Evolutionary conservation across 305 asterid species (phyloP), one percentile per base, ranked within the genome.

Genomic region (Rubia tinctorum): DNA sequence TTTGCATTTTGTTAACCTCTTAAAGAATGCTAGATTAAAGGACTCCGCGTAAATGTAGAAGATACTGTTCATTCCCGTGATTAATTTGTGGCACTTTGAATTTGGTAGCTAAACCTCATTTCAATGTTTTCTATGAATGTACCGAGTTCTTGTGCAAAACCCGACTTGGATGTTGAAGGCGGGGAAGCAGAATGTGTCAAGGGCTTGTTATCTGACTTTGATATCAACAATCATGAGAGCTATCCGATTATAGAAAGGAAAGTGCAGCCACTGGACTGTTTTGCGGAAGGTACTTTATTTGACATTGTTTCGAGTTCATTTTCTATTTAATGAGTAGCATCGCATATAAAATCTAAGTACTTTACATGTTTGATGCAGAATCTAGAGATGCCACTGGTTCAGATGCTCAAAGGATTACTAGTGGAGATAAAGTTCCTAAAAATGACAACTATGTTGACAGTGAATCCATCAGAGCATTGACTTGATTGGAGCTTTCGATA

Each of bases 81-180:
- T 37, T 37, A 37, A 37, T 37, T 37, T 37, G 40, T 37, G 40
- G 40, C 40, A 37, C 40, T 51, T 51, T 51, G 58, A 55, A 55
- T 18, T 55, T 55, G 6, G 9, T 55, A 55, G 1, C 60, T 53
- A 53, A 53, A 53, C 60, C 22, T 53, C 14, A 14, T 68, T 73
- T 12, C 45, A 14, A 34, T 39, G 53, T 77, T 74, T 39, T 59
- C 49, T 68, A 66, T 78, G 39, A 13, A 68, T 75, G 42, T 78
- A 76, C 85, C 90, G 97, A 92, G 98, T 80, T 92, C 98, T 75
- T 86, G 95, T 82, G 81, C 96, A 42, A 92, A 89, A 81, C 93
- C 98, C 27, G 95, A 82, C 68, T 77, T 77, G 37, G 91, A 85
- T 66, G 68, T 77, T 27, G 94, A 85, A 73, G 86, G 80, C 67